Conservation (phyloP, 2,329 filamentous ascomycete species). For the Penicillium olsonii region DNA sequence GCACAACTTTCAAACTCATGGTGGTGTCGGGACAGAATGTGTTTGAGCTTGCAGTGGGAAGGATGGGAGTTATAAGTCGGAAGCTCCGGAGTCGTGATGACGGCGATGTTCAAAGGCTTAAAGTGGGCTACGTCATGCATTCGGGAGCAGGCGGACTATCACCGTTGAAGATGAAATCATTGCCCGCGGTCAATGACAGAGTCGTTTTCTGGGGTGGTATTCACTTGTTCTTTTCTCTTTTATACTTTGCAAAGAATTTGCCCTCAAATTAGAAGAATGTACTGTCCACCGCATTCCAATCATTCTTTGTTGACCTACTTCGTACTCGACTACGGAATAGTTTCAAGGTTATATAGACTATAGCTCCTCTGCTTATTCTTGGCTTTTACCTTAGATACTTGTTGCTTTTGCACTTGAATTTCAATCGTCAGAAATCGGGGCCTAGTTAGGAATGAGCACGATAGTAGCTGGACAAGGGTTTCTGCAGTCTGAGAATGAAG, state of each 20-base stretch:
- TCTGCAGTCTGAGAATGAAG: too few species aligned
- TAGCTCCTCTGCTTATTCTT: too few species aligned
- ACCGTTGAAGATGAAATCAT: slow-evolving; percentile 11
- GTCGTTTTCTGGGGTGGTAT: slow-evolving; percentile 1
- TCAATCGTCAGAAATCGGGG: too few species aligned
- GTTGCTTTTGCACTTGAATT: too few species aligned
- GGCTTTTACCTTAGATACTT: too few species aligned
- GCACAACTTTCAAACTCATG: slow-evolving; percentile 31
- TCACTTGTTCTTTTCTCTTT: background rate
- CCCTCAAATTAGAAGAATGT: slow-evolving; percentile 1
- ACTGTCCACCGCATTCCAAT: slow-evolving; percentile 4
- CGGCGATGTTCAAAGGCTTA: slow-evolving; percentile 23
- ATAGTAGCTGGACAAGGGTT: too few species aligned
- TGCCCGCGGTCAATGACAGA: slow-evolving; percentile 16
- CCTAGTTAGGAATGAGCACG: too few species aligned
- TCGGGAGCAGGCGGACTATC: slow-evolving; percentile 17
- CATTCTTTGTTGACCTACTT: background rate
- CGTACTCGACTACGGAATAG: background rate
- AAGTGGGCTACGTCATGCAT: slow-evolving; percentile 36
- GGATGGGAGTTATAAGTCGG: slow-evolving; percentile 29
- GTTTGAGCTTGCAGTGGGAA: slow-evolving; percentile 5
- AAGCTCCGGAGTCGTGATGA: slow-evolving; percentile 36
- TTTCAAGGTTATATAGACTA: too few species aligned
- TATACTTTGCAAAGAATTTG: background rate
- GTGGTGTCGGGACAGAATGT: too few species aligned